Evolutionary conservation across 306 rosid species (phyloP).

Genomic region (Sicyos baderoa): DNA sequence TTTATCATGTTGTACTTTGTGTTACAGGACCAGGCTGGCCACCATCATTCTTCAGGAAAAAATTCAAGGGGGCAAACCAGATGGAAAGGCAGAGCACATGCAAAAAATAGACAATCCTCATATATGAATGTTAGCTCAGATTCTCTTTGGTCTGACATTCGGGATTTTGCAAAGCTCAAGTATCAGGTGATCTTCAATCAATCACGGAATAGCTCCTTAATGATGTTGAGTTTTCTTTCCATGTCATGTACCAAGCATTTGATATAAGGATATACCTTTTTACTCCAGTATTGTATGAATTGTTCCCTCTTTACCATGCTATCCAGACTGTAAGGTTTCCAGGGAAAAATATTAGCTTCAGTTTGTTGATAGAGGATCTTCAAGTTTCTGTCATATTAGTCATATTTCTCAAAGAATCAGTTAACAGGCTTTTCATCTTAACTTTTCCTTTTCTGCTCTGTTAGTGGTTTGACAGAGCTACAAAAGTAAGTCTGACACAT

Average conservation of each 20-base stretch:
- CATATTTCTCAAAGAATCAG: too few species aligned
- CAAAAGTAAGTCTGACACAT: background rate
- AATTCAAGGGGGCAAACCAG: slow-evolving; percentile 59
- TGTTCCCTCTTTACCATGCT: slow-evolving; percentile 8
- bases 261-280: background rate
- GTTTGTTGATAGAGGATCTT: background rate
- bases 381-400: too few species aligned
- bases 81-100: slow-evolving; percentile 62
- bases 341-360: background rate
- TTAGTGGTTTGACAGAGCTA: background rate
- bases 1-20: slow-evolving; percentile 5
- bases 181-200: slow-evolving; percentile 54
- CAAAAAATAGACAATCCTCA: slow-evolving; percentile 50
- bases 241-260: background rate
- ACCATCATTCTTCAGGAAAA: slow-evolving; percentile 56
- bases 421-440: background rate
- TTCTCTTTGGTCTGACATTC: slow-evolving; percentile 69
- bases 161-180: slow-evolving; percentile 67
- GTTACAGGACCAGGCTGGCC: slow-evolving; percentile 63
- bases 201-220: slow-evolving; percentile 3
- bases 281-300: background rate
- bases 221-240: background rate
- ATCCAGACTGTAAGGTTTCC: background rate
- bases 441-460: background rate
- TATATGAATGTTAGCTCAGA: slow-evolving; percentile 69